A percentile compares a stretch with the other conserved stretches of the same genome.
These are phyloP conservation scores for Lipomyces orientalis DNA, from an alignment of 805 yeast species.

Conservation along the genomic window DNA sequence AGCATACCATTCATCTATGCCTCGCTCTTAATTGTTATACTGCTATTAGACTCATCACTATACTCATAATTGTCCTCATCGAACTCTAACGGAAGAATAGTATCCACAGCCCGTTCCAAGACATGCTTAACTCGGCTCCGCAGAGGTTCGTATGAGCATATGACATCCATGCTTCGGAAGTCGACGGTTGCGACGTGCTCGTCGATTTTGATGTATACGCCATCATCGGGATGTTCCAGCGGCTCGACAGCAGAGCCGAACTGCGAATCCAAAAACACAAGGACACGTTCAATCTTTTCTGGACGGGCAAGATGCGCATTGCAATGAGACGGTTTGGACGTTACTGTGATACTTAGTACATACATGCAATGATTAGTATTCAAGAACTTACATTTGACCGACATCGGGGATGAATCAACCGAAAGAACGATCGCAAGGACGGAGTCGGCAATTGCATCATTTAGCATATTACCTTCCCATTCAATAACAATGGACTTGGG, in stretches of 20 bases:
- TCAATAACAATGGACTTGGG: slow-evolving; percentile 68
- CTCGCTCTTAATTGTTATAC: neutral
- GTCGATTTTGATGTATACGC: slow-evolving; percentile 74
- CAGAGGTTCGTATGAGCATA: slow-evolving; percentile 74
- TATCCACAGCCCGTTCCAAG: slow-evolving; percentile 72
- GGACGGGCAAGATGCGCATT: slow-evolving; percentile 41
- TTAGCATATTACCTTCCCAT: slow-evolving; percentile 89
- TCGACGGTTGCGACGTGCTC: slow-evolving; percentile 72
- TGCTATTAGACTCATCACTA: neutral
- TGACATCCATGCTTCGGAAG: slow-evolving; percentile 67
- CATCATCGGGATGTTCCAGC: slow-evolving; percentile 41
- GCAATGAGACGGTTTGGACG: slow-evolving; percentile 30
- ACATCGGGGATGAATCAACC: slow-evolving; percentile 93
- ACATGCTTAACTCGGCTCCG: slow-evolving; percentile 84
- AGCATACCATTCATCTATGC: neutral
- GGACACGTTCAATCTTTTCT: slow-evolving; percentile 53
- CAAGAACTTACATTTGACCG: slow-evolving; percentile 62
- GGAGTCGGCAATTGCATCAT: slow-evolving; percentile 93
- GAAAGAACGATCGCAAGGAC: slow-evolving; percentile 87
- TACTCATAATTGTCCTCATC: neutral
- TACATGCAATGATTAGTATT: neutral
- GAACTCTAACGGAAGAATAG: slow-evolving; percentile 71
- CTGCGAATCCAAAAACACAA: slow-evolving; percentile 74
- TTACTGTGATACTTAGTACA: slow-evolving; percentile 1
- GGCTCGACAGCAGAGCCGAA: slow-evolving; percentile 73